These are phyloP conservation scores for Leptodontidium sp. DNA, from an alignment of 2,329 filamentous ascomycete genomes.

Conservation along the genomic window DNA sequence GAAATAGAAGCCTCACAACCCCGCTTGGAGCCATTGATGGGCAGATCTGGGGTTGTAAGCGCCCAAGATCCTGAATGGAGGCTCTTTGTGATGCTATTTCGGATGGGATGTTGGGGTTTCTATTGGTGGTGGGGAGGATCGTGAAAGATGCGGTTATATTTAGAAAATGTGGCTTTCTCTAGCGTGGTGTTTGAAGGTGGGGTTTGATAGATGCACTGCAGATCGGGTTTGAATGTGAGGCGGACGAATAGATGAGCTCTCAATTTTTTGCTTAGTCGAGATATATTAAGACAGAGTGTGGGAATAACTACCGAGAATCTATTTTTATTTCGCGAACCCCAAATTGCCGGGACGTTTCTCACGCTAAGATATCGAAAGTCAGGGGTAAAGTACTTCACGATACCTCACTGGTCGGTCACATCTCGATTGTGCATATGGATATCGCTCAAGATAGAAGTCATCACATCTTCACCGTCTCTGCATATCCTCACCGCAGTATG, in stretches of 20 bases:
- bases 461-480: conserved; percentile 9
- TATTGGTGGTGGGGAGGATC: conserved; percentile 19
- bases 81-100: conserved; percentile 26
- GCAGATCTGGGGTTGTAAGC: conserved; percentile 25
- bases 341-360: conserved; percentile 8
- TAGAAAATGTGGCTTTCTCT: conserved; percentile 24
- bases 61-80: conserved; percentile 11
- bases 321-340: conserved; percentile 18
- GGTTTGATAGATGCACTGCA: not conserved
- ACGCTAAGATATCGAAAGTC: not conserved
- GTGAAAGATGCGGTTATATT: conserved; percentile 23
- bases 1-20: conserved; percentile 19
- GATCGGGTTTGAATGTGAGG: not conserved
- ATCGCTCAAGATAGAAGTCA: conserved; percentile 12
- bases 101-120: conserved; percentile 1
- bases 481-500: conserved; percentile 2
- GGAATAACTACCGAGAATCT: conserved; percentile 18
- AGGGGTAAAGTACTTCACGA: conserved; percentile 3
- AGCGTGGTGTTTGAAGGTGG: not conserved
- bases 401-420: not conserved
- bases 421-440: conserved; percentile 5
- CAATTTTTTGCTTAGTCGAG: not conserved
- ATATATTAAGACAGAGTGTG: not conserved
- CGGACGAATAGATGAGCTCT: not conserved
- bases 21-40: conserved; percentile 20